Evolutionary conservation across 495 filamentous ascomycete genomes (phyloP), one percentile per base, ranked within the genome.

Genomic region (Talaromyces wortmannii): DNA sequence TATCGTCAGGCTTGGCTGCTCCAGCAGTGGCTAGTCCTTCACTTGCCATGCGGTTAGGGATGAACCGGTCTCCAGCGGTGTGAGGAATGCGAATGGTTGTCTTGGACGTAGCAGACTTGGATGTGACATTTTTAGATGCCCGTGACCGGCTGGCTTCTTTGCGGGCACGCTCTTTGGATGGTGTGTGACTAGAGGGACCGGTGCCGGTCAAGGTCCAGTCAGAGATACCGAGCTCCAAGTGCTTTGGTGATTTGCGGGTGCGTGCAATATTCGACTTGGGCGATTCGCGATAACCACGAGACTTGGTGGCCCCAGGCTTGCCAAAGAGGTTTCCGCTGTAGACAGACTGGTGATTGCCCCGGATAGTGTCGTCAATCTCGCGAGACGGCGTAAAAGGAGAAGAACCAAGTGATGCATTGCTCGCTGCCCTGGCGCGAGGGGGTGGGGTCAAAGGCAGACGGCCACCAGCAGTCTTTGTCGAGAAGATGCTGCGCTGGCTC

Each of bases 401-500:
- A 6, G 82, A 77, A 63, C 82, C 69, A 55, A 75, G 69, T 18
- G 72, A 73, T 13, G 46, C 56, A 63, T 83, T 85, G 56, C 80
- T 79, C 56, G 71, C 73, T 18, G 70, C 67, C 16, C 76, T 74
- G 36, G 76, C 77, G 50, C 87, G 84, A 44, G 94, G 95, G 4
- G 94, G 97, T 11, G 94, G 95, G 0, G 94, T 96, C 62, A 97
- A 74, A 58, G 92, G 91, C 81, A 95, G 90, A 50, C 95, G 89
- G 64, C 92, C 91, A 67, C 92, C 92, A 63, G 91, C 94, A 63
- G 91, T 92, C 69, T 89, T 90, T 59, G 87, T 83, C 55, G 89
- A 92, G 77, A 98, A 97, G 63, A 96, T 80, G 52, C 90, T 89
- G 71, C 87, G 83, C 71, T 96, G 92, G 79, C 87, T 91, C 81